phyloP scores from a whole-genome alignment of 768 basidiomycete species.

The Sporobolomyces pararoseus region DNA sequence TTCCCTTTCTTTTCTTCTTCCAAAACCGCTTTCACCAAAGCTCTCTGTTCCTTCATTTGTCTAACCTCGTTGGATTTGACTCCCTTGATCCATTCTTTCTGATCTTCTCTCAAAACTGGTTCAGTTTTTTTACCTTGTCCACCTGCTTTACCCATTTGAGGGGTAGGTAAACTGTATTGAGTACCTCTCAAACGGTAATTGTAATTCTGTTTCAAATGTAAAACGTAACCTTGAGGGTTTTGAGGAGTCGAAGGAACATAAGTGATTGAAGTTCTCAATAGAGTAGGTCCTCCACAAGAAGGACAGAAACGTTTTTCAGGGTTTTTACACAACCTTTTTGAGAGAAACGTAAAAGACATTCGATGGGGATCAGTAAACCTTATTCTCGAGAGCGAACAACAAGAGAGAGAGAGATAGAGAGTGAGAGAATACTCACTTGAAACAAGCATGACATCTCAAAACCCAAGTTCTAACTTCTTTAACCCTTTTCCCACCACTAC shows the following conservation, averaged over 20 bases:
- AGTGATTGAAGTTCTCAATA: slow-evolving; percentile 86
- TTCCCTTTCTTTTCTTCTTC: slow-evolving; percentile 50
- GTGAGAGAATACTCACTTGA: slow-evolving; percentile 71
- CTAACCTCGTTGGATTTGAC: slow-evolving; percentile 71
- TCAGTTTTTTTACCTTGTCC: slow-evolving; percentile 60
- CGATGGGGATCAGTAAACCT: too few species aligned
- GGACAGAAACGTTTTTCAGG: slow-evolving; percentile 93
- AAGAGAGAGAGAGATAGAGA: not conserved
- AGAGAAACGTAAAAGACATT: too few species aligned
- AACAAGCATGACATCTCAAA: slow-evolving; percentile 93
- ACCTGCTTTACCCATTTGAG: slow-evolving; percentile 74
- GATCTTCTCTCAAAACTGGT: slow-evolving; percentile 87
- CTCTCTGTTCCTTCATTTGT: slow-evolving; percentile 71
- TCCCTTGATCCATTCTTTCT: slow-evolving; percentile 77
- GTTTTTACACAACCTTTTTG: slow-evolving; percentile 87
- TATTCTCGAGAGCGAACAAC: too few species aligned
- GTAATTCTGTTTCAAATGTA: slow-evolving; percentile 94
- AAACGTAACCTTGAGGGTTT: slow-evolving; percentile 61
- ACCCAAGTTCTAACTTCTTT: slow-evolving; percentile 92
- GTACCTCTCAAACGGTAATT: slow-evolving; percentile 89
- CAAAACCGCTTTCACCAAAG: slow-evolving; percentile 58
- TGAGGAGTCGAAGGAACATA: slow-evolving; percentile 49
- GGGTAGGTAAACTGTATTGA: slow-evolving; percentile 83
- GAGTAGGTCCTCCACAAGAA: slow-evolving; percentile 78
- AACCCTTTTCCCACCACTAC: slow-evolving; percentile 84